Percentiles rank a stretch among this genome's conserved stretches.
Evolutionary conservation across 345 rosid species (phyloP).

Genomic region (Eucalyptus rudis): DNA sequence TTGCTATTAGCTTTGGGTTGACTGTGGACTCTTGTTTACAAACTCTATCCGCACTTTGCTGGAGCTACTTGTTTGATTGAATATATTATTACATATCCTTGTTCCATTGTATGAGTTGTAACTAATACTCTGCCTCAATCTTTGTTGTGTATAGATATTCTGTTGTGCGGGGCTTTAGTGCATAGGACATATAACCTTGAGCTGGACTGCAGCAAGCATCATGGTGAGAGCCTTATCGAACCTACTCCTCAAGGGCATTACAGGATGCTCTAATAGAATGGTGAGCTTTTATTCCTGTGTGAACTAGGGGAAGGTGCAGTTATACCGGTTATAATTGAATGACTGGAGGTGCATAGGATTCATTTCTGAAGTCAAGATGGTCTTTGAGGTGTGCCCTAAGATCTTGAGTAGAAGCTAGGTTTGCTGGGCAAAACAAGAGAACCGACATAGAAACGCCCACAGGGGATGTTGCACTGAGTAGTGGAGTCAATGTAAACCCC

Average conservation of each 20-base stretch:
- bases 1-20: no score
- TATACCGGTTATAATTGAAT: neutral
- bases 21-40: no score
- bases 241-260: constrained; percentile 26
- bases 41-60: no score
- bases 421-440: neutral
- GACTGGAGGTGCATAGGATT: neutral
- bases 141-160: no score
- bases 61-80: no score
- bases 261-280: neutral
- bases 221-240: constrained; percentile 60
- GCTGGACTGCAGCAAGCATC: neutral
- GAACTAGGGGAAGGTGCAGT: neutral
- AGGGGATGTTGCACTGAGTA: no score
- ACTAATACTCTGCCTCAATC: no score
- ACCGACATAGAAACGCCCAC: constrained; percentile 27
- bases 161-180: no score
- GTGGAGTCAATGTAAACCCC: no score
- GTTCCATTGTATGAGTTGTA: no score
- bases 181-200: neutral
- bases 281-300: neutral
- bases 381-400: neutral
- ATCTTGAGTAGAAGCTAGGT: neutral
- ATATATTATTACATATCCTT: no score
- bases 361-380: neutral